These are phyloP conservation scores for Alternaria panax DNA, from an alignment of 2,329 filamentous ascomycete species.

Conservation along the genomic window DNA sequence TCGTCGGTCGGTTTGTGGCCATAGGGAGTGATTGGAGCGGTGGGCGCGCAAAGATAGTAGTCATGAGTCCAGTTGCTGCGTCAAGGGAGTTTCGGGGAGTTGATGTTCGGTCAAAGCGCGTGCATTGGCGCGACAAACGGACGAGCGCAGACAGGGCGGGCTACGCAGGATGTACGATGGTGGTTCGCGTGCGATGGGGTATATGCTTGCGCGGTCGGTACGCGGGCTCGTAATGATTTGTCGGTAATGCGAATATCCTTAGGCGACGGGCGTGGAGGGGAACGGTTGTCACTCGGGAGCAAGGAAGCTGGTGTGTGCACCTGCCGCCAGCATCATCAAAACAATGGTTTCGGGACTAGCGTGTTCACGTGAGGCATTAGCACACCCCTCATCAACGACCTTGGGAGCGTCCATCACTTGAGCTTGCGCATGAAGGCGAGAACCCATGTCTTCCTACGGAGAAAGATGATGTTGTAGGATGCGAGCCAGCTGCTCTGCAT, in stretches of 20 bases:
- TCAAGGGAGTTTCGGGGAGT: conserved; percentile 25
- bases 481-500: conserved; percentile 7
- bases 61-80: conserved; percentile 47
- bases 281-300: conserved; percentile 36
- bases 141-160: conserved; percentile 15
- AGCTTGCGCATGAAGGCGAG: not conserved
- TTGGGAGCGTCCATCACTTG: not conserved
- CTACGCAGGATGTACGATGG: conserved; percentile 13
- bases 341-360: conserved; percentile 21
- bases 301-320: conserved; percentile 34
- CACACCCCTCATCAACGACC: not conserved
- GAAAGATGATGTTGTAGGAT: not conserved
- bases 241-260: conserved; percentile 45
- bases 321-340: conserved; percentile 23
- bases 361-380: conserved; percentile 10
- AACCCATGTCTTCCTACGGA: not conserved
- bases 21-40: conserved; percentile 58
- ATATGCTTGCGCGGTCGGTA: conserved; percentile 12
- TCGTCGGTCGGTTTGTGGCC: conserved; percentile 54
- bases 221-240: conserved; percentile 37
- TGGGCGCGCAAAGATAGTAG: conserved; percentile 45
- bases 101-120: conserved; percentile 43
- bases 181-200: conserved; percentile 8
- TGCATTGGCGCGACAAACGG: conserved; percentile 42
- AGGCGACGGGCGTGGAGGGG: conserved; percentile 30